Base-by-base conservation (phyloP, 116 monocot genomes). In the Phalaenopsis hybrid region DNA sequence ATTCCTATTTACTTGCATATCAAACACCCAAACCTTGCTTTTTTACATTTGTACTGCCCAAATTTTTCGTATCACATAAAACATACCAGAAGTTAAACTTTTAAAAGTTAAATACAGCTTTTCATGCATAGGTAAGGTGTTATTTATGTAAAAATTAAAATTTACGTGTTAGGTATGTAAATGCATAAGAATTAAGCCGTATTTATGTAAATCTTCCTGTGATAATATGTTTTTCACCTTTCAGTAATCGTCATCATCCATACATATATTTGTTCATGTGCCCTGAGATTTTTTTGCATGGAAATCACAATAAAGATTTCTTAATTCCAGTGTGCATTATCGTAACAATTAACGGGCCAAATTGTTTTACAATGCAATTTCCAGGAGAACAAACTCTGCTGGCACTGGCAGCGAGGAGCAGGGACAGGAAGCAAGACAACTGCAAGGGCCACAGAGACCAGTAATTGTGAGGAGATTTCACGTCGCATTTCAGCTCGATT, bases 391-490 rank as follows among this genome's bases (percentile, higher is more conserved):
- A 79, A 79, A 80, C 83, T 81, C 82, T 50, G 78, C 80, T 23
- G 90, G 80, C 78, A 81, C 23, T 25, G 84, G 25, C 69, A 82
- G 81, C 81, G 85, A 78, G 69, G 87, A 84, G 57, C 88, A 84
- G 41, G 87, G 77, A 52, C 88, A 87, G 57, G 88, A 86, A 50
- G 91, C 79, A 79, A 84, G 88, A 77, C 90, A 91, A 52, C 93
- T 86, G 79, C 86, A 89, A 80, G 87, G 86, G 10, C 85, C 74
- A 20, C 93, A 94, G 79, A 85, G 87, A 88, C 90, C 84, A 89
- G 87, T 91, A 17, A 85, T 90, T 83, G 93, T 92, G 44, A 91
- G 95, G 87, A 88, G 98, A 84, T 92, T 98, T 79, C 95, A 93
- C 18, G 81, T 97, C 85, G 91, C 87, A 37, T 81, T 94, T 82